Conservation (phyloP, 345 rosid species). For the Geranium rotundifolium region DNA sequence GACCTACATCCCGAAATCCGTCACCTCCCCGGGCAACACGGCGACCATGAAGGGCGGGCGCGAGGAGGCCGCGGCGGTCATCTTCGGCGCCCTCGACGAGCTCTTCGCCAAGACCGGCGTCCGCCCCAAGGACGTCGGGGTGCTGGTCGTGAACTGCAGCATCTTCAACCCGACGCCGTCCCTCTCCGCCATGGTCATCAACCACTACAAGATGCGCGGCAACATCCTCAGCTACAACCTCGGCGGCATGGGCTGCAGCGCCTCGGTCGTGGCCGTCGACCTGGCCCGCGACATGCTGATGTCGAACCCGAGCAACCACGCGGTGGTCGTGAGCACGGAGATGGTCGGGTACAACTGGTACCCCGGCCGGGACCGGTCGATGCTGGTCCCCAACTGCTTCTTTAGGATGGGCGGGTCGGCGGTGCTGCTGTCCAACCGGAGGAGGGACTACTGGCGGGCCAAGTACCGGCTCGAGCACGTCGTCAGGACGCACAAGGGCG, state of each 20-base stretch:
- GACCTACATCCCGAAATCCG: constrained; percentile 60
- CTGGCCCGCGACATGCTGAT: constrained; percentile 87
- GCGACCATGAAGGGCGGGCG: constrained; percentile 87
- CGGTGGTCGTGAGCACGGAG: constrained; percentile 82
- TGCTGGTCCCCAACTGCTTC: constrained; percentile 83
- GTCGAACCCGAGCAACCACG: constrained; percentile 69
- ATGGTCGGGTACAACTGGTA: constrained; percentile 97
- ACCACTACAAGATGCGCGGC: constrained; percentile 93
- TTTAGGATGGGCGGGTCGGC: constrained; percentile 93
- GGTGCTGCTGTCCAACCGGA: constrained; percentile 66
- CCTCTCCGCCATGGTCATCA: constrained; percentile 80
- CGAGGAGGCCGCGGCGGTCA: constrained; percentile 61
- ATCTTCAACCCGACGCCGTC: constrained; percentile 93
- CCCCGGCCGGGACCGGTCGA: constrained; percentile 58
- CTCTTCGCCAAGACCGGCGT: constrained; percentile 70
- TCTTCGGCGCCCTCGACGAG: constrained; percentile 84
- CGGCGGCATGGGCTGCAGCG: constrained; percentile 97
- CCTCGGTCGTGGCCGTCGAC: constrained; percentile 70
- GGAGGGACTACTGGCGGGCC: constrained; percentile 58
- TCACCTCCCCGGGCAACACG: constrained; percentile 40
- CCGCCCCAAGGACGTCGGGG: constrained; percentile 77
- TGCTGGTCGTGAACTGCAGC: constrained; percentile 90
- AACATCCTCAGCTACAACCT: constrained; percentile 85
- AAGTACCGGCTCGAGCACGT: constrained; percentile 83
- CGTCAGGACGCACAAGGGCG: constrained; percentile 86